Evolutionary conservation across 257 asterid genomes (phyloP), one percentile per base, ranked within the genome.

Genomic region (Pogostemon cablin): DNA sequence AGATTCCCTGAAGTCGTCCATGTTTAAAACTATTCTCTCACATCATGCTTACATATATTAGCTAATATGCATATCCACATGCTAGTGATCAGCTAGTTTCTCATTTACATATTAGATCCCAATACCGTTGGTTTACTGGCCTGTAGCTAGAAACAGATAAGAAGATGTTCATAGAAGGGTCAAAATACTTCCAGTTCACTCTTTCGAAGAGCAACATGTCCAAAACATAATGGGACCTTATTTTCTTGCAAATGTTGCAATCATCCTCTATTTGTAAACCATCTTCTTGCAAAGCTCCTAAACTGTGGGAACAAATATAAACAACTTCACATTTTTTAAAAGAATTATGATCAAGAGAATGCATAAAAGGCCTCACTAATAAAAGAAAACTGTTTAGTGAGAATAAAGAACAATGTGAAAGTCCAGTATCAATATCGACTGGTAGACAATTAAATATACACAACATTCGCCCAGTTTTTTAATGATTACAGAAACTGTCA

Each of bases 1-100:
- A 34, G 82, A 67, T 63, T 86, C 98, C 82, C 88, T 77, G 59
- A 76, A 82, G 20, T 91, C 96, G 58, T 91, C 98, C 99, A 95
- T 95, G 57, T 76, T 83, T 71, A 80, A 56, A 35, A 76, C 69
- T 69, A 74, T 43, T 62, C 65, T 72, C 64, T 44, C 62, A 65
- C 65, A 72, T 44, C 76, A 74, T 72, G 67, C 79, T 73, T 67
- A 72, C 56, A 60, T 63, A 49, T 72, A 49, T n/a, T 65, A 48
- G 50, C 52, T 65, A 76, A 54, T 60, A n/a, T 59, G 62, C 48
- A 47, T 76, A 67, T 64, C 71, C 65, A 67, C 61, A 44, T 41
- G 68, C 37, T 58, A 35, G 50, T 12, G 20, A 43, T 56, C 77
- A 60, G 67, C 57, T 37, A 64, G 50, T 53, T 62, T 68, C 72